Evolutionary conservation across 352 stramenopile species (phyloP).

Genomic region (Blastocystis sp.): DNA sequence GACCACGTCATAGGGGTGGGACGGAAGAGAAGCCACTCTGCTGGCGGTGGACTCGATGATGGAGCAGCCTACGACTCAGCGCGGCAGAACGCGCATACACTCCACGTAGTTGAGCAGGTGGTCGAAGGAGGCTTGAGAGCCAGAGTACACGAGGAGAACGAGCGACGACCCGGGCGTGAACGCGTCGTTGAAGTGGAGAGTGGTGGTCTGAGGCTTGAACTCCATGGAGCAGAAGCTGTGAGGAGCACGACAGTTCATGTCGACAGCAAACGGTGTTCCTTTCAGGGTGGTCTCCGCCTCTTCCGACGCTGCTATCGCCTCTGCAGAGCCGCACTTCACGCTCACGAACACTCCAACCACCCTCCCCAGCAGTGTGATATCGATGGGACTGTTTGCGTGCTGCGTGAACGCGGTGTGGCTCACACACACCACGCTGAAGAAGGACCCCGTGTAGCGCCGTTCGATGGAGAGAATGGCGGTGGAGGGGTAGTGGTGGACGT

Average conservation of each 20-base stretch:
- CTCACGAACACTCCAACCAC: conserved; percentile 44
- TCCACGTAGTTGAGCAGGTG: conserved; percentile 42
- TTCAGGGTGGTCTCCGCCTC: background rate
- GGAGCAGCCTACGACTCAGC: conserved; percentile 6
- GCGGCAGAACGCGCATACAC: background rate
- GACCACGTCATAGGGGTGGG: conserved; percentile 18
- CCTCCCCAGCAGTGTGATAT: conserved; percentile 2
- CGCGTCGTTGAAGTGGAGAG: conserved; percentile 2
- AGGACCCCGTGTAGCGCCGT: conserved; percentile 17
- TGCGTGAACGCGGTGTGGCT: conserved; percentile 32
- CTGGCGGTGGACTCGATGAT: background rate
- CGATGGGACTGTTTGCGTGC: background rate
- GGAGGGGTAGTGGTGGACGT: conserved; percentile 31
- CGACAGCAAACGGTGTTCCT: background rate
- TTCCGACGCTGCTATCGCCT: background rate
- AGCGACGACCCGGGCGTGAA: conserved; percentile 47
- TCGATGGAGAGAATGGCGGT: conserved; percentile 27
- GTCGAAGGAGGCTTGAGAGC: background rate
- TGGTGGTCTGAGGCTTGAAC: background rate
- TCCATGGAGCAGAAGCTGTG: conserved; percentile 28
- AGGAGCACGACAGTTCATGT: background rate
- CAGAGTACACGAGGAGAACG: conserved; percentile 56
- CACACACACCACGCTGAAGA: conserved; percentile 49
- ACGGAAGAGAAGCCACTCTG: conserved; percentile 8
- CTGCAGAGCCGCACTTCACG: background rate